These are phyloP conservation scores for Xylariaceae sp. DNA, from an alignment of 2,329 filamentous ascomycete species.

Conservation along the genomic window DNA sequence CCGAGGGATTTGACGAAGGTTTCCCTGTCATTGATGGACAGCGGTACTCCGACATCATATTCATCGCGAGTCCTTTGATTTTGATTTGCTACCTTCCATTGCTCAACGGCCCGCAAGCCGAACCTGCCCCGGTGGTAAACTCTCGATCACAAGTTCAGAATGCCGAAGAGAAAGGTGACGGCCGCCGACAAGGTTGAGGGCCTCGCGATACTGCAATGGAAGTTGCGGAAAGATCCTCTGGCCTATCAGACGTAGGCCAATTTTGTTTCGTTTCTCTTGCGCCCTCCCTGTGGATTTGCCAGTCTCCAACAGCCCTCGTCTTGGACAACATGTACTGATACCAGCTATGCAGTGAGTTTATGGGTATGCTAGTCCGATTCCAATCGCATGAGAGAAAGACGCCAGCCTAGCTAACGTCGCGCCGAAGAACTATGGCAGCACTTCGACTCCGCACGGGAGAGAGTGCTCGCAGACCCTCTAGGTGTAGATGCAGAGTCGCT, in stretches of 20 bases:
- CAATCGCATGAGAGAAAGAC: not conserved
- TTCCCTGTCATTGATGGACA: not conserved
- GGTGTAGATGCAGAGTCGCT: conserved; percentile 73
- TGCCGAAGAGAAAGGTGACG: conserved; percentile 21
- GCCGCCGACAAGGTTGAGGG: conserved; percentile 20
- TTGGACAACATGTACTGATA: conserved; percentile 6
- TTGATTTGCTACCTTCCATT: not conserved
- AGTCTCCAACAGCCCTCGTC: not conserved
- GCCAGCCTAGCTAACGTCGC: conserved; percentile 36
- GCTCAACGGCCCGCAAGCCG: not conserved
- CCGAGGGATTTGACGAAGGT: not conserved
- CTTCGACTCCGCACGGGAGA: conserved; percentile 85
- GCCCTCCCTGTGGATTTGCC: not conserved
- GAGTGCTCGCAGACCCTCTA: conserved; percentile 80
- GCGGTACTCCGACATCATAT: not conserved
- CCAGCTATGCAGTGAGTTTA: conserved; percentile 13
- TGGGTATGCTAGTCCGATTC: conserved; percentile 10
- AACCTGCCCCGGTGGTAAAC: not conserved
- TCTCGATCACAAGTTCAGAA: conserved; percentile 1
- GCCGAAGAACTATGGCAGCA: conserved; percentile 85
- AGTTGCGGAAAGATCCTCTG: conserved; percentile 22
- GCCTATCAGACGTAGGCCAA: conserved; percentile 18
- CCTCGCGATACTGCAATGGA: conserved; percentile 21
- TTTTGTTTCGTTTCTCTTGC: not conserved
- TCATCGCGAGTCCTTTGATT: not conserved